phyloP scores from a whole-genome alignment of 2,329 filamentous ascomycete species.

The Paracorniculantispora psalliotae region DNA sequence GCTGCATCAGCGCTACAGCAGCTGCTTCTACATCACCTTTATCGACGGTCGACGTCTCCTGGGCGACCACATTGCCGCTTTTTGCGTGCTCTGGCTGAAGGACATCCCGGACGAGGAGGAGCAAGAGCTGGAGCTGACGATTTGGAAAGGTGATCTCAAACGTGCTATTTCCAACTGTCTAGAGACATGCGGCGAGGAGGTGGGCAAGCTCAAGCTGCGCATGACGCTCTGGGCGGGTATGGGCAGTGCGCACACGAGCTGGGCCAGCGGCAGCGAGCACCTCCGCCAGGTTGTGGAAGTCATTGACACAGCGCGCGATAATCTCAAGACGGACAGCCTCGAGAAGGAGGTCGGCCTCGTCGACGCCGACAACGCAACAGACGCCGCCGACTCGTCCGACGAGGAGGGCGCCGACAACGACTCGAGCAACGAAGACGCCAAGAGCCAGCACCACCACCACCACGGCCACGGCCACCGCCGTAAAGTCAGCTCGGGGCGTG shows the following conservation, averaged over 20 bases:
- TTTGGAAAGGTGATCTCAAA: slow-evolving; percentile 58
- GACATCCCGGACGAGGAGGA: slow-evolving; percentile 66
- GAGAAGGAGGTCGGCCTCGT: slow-evolving; percentile 33
- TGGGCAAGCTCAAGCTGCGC: slow-evolving; percentile 40
- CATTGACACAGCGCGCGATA: slow-evolving; percentile 37
- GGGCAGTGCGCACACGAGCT: slow-evolving; percentile 32
- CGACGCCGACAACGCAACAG: slow-evolving; percentile 26
- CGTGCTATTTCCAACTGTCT: slow-evolving; percentile 42
- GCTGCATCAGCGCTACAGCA: slow-evolving; percentile 54
- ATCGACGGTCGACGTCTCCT: slow-evolving; percentile 31
- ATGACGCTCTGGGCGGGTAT: slow-evolving; percentile 33
- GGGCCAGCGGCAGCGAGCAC: slow-evolving; percentile 30
- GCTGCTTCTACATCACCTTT: slow-evolving; percentile 53
- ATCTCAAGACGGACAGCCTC: slow-evolving; percentile 25
- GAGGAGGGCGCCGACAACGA: slow-evolving; percentile 17
- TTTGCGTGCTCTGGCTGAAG: slow-evolving; percentile 63
- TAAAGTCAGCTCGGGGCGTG: slow-evolving; percentile 18
- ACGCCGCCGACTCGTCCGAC: slow-evolving; percentile 22
- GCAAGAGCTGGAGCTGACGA: slow-evolving; percentile 49
- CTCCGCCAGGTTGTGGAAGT: slow-evolving; percentile 41
- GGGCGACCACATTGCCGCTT: slow-evolving; percentile 54
- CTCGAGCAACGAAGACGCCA: slow-evolving; percentile 7
- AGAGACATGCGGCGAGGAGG: slow-evolving; percentile 41
- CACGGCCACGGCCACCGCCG: not conserved
- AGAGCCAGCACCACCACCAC: slow-evolving; percentile 1